phyloP scores from a whole-genome alignment of 2,329 filamentous ascomycete species.

The Talaromyces sp. region DNA sequence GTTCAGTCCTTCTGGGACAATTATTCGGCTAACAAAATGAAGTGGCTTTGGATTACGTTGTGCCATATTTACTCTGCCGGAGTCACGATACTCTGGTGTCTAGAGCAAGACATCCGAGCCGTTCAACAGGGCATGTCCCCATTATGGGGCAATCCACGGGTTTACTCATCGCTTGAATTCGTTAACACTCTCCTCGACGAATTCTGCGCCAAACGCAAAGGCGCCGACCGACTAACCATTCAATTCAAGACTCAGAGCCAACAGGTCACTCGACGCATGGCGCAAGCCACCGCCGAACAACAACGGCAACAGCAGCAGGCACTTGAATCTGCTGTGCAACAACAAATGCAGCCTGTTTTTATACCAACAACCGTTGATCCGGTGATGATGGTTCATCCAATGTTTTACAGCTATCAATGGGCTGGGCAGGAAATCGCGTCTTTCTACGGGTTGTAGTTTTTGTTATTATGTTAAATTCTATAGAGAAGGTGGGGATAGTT shows the following conservation, averaged over 20 bases:
- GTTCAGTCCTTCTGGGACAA: slow-evolving; percentile 38
- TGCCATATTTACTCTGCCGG: slow-evolving; percentile 38
- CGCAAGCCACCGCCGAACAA: slow-evolving; percentile 21
- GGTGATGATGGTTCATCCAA: slow-evolving; percentile 13
- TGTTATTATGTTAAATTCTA: neutral
- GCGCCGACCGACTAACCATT: slow-evolving; percentile 33
- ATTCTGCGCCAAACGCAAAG: slow-evolving; percentile 34
- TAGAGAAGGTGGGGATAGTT: neutral
- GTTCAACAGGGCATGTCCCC: slow-evolving; percentile 26
- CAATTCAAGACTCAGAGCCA: slow-evolving; percentile 37
- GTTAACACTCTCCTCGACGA: slow-evolving; percentile 35
- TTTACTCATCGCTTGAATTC: slow-evolving; percentile 33
- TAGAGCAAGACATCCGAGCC: slow-evolving; percentile 35
- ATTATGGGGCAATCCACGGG: slow-evolving; percentile 31
- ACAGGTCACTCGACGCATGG: slow-evolving; percentile 34
- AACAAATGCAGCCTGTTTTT: slow-evolving; percentile 2
- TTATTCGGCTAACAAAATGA: slow-evolving; percentile 35
- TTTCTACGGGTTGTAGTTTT: slow-evolving; percentile 12
- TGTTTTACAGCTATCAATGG: slow-evolving; percentile 15
- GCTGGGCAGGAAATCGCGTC: slow-evolving; percentile 14
- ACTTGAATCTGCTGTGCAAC: neutral
- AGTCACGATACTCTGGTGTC: slow-evolving; percentile 38
- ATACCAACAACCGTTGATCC: slow-evolving; percentile 10
- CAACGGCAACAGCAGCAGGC: slow-evolving; percentile 10
- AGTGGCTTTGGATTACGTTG: slow-evolving; percentile 39